These are phyloP conservation scores for Xylariaceae sp. DNA, from an alignment of 2,329 filamentous ascomycete genomes.

Conservation along the genomic window DNA sequence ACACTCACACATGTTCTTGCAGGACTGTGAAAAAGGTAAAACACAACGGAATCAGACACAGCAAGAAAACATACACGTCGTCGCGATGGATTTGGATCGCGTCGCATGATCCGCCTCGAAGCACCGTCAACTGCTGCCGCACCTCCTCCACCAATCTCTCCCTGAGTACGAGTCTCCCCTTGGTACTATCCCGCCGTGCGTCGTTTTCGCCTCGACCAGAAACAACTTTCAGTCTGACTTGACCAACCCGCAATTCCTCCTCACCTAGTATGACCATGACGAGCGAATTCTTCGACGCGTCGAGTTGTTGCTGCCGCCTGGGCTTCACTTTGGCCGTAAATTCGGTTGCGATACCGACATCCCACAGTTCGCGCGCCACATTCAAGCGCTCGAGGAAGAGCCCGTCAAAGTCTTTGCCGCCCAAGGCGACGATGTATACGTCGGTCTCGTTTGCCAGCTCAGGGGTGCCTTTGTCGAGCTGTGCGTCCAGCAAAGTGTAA, in stretches of 20 bases:
- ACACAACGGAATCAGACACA: too few relatives aligned
- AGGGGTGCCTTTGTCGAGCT: slow-evolving; percentile 44
- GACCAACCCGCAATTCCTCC: slow-evolving; percentile 74
- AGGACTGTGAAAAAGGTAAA: too few relatives aligned
- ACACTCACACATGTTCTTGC: too few relatives aligned
- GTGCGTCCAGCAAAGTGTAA: slow-evolving; percentile 70
- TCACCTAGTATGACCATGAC: slow-evolving; percentile 86
- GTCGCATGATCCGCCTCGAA: neutral
- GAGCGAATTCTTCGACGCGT: slow-evolving; percentile 73
- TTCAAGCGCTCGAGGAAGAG: slow-evolving; percentile 65
- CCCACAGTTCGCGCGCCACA: slow-evolving; percentile 60
- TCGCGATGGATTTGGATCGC: neutral
- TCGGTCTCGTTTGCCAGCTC: slow-evolving; percentile 41
- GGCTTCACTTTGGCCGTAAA: slow-evolving; percentile 68
- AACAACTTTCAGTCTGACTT: slow-evolving; percentile 78
- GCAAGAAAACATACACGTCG: neutral
- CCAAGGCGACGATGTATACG: slow-evolving; percentile 70
- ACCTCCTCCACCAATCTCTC: slow-evolving; percentile 2
- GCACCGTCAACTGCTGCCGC: neutral
- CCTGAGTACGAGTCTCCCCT: slow-evolving; percentile 59
- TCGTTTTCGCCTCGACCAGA: slow-evolving; percentile 66
- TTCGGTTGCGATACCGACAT: slow-evolving; percentile 62
- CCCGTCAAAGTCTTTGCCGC: slow-evolving; percentile 66
- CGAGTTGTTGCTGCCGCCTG: slow-evolving; percentile 77
- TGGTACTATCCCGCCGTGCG: slow-evolving; percentile 60